Evolutionary conservation across 2,329 filamentous ascomycete species (phyloP), one percentile per base, ranked within the genome.

Genomic region (Fusarium longipes): DNA sequence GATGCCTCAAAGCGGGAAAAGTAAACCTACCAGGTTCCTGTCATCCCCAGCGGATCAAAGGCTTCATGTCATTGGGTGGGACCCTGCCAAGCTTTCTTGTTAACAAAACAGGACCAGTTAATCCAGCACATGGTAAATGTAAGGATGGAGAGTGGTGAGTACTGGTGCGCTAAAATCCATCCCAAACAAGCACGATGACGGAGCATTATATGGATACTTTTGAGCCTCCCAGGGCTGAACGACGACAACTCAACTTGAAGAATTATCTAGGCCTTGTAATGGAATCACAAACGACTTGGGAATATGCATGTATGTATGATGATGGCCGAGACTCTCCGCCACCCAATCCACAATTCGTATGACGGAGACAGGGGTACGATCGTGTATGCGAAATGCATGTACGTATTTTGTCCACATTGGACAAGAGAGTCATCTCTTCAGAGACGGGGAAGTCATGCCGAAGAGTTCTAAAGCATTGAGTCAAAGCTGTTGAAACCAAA

Each of bases 51-150:
- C 30, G 32, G 20, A 33, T 54, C 38, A 67, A 50, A 62, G 61
- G 64, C 38, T 45, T 50, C 18, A 10, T 47, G 25, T 17, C 18
- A 50, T 48, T 39, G 51, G 43, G 67, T 36, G 55, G 63, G 52
- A 59, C 65, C 52, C 47, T 68, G 70, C 70, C 65, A 69, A 65
- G 67, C 54, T 51, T 61, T 57, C 51, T 50, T 50, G 38, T 63
- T 30, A 47, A 55, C 54, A 47, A 35, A 18, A 57, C 52, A 68
- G 54, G 61, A 43, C 68, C 70, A 73, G 70, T 71, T 52, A 51
- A 67, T 38, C 22, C 30, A 62, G 58, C 70, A 73, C 70, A 72
- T 71, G 70, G 54, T 53, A 57, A 48, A 38, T 56, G 63, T 59
- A 67, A 59, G 55, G 42, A 62, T 60, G 66, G 55, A 48, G 64